These are phyloP conservation scores for Rhododendron simsii DNA, from an alignment of 148 eudicot species.

Conservation along the genomic window DNA sequence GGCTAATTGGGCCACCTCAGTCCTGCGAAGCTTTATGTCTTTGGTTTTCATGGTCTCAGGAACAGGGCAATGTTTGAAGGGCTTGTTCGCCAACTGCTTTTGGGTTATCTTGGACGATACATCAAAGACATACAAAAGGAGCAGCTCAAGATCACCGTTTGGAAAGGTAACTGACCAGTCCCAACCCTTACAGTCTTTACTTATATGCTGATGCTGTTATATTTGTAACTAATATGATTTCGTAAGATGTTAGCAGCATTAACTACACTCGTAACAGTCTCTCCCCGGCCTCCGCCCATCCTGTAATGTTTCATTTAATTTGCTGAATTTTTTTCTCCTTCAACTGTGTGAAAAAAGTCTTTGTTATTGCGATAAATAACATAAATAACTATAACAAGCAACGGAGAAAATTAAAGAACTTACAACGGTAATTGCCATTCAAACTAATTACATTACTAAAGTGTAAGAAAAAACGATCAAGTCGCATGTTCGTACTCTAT, in stretches of 20 bases:
- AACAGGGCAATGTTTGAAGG: slow-evolving; percentile 75
- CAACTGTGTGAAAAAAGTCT: neutral
- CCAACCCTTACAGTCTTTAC: too few relatives aligned
- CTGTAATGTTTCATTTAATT: neutral
- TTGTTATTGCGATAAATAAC: neutral
- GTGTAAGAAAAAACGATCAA: too few relatives aligned
- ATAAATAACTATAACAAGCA: too few relatives aligned
- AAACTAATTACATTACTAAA: too few relatives aligned
- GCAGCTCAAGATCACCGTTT: slow-evolving; percentile 84
- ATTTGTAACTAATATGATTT: neutral
- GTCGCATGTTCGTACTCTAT: neutral
- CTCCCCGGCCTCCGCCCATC: neutral
- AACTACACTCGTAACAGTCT: neutral
- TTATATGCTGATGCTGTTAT: neutral
- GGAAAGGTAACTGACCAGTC: slow-evolving; percentile 51
- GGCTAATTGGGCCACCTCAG: neutral
- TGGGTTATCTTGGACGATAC: slow-evolving; percentile 81
- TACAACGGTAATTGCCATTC: too few relatives aligned
- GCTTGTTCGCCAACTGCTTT: slow-evolving; percentile 63
- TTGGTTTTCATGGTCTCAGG: neutral
- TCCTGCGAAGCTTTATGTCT: neutral
- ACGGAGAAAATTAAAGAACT: too few relatives aligned
- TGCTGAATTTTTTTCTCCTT: neutral
- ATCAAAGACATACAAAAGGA: slow-evolving; percentile 87
- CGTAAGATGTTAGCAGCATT: neutral